Base-by-base conservation (phyloP, 495 filamentous ascomycete species). In the Neurospora hispaniola region DNA sequence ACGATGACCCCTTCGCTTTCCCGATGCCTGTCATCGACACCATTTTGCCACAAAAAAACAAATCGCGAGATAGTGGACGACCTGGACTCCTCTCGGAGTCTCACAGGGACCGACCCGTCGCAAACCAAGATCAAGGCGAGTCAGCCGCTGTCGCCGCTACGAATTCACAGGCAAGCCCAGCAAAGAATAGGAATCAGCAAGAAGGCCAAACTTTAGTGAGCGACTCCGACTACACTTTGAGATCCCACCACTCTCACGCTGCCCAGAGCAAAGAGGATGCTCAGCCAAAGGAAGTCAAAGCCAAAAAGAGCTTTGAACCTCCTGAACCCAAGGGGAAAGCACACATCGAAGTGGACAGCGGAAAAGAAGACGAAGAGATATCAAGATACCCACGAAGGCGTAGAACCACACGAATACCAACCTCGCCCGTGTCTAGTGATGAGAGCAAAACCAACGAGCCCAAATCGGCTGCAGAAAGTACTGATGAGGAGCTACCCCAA, bases 401-500 rank as follows among this genome's bases (percentile, higher is more conserved):
- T 66, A 66, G 54, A 38, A 66, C 54, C 27, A 9, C 54, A 18
- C 27, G 12, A 35, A 18, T 14, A 35, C 27, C 54, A 31, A 27
- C 54, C n/a, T 20, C 6, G 35, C 35, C 11, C 5, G 44, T 38
- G 44, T n/a, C 31, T 40, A 44, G 9, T 31, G 23, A 48, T 48
- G 70, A 5, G 35, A 31, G 20, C n/a, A 41, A 8, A 59, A 6
- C 2, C 14, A 1, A 31, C 7, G n/a, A 44, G 14, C n/a, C 12
- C 59, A 18, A 35, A 3, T 14, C 42, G 39, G 43, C 18, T 54
- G 38, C 5, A 10, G 73, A 70, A 9, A 75, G 71, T n/a, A 46
- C 46, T 5, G 71, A 71, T 1, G 74, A 78, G 27, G 76, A 78
- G 42, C 41, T 72, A 11, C 75, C 77, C 5, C 75, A 72, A 20